Evolutionary conservation across 192 early-diverging fungal species (phyloP), one percentile per base, ranked within the genome.

Genomic region (Phlyctochytrium planicorne): DNA sequence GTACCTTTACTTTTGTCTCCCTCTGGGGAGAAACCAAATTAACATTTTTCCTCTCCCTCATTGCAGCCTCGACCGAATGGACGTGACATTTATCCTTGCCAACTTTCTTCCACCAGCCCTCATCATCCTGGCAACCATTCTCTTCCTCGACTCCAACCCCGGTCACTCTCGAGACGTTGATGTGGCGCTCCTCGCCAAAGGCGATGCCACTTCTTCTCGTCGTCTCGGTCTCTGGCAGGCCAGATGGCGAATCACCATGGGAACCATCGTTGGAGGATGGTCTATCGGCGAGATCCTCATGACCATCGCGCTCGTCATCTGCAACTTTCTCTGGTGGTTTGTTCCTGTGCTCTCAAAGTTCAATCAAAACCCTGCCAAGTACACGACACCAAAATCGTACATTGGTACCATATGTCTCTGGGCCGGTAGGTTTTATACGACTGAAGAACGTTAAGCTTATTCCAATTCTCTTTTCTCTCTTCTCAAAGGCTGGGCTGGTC

Each of bases 301-400:
- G 57, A 24, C 57, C 30, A 24, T 24, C 10, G 57, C 24, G 24
- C 25, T 59, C 10, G 24, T 59, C 10, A 24, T 6, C 6, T 47
- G 40, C 40, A 59, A 59, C 30, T 24, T 59, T 23, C 6, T 59
- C 30, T 59, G 57, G 57, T 59, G 57, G 57, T 23, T 59, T 6
- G 23, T 59, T 59, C 57, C 57, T 6, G 57, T 31, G 10, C 10
- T 59, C 10, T 14, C 6, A 6, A 47, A 6, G 40, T 47, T 47
- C 20, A 47, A 10, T 47, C n/a, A n/a, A n/a, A n/a, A n/a, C n/a
- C 40, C 40, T 20, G 40, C 10, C 40, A 47, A 47, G 40, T 20
- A 20, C 40, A 20, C 40, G 40, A 47, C 40, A 47, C 40, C 40
- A 6, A 20, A 6, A 47, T 47, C 40, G 10, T 6, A 12, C 40